These are phyloP conservation scores for Ceratocystis harringtonii DNA, from an alignment of 2,329 filamentous ascomycete genomes.

Conservation along the genomic window DNA sequence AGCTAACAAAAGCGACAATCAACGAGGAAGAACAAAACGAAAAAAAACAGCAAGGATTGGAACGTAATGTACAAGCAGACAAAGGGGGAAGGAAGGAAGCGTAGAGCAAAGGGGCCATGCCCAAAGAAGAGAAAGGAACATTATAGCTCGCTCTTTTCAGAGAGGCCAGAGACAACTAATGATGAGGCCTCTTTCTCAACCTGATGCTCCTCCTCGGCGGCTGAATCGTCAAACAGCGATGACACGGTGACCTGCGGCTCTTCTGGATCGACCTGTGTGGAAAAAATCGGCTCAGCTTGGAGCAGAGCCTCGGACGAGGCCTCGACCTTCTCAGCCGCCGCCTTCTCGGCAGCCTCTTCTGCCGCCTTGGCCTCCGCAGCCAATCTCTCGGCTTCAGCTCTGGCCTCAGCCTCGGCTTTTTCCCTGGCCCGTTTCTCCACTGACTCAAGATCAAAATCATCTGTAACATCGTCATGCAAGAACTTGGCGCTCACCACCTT, in stretches of 20 bases:
- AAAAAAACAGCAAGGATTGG: background rate
- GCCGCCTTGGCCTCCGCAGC: slow-evolving; percentile 15
- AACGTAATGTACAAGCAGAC: background rate
- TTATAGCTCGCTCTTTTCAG: slow-evolving; percentile 10
- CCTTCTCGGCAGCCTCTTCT: background rate
- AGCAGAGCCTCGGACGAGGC: background rate
- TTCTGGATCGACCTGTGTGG: slow-evolving; percentile 19
- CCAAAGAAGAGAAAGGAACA: background rate
- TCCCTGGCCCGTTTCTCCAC: slow-evolving; percentile 43
- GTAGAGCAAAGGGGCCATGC: background rate
- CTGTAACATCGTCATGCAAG: slow-evolving; percentile 52
- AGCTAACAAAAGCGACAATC: background rate
- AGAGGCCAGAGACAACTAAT: slow-evolving; percentile 17
- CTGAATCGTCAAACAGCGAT: slow-evolving; percentile 17
- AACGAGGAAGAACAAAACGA: background rate
- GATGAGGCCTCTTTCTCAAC: slow-evolving; percentile 22
- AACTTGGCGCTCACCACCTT: slow-evolving; percentile 78
- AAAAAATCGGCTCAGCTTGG: slow-evolving; percentile 15
- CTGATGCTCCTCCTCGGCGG: slow-evolving; percentile 17
- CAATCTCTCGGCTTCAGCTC: slow-evolving; percentile 10
- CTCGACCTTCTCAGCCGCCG: background rate
- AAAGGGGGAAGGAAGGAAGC: background rate
- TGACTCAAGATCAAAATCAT: slow-evolving; percentile 60
- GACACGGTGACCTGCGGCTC: slow-evolving; percentile 15
- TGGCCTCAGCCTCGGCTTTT: slow-evolving; percentile 24